phyloP scores from a whole-genome alignment of 1,284 basidiomycete species.

The Ceratobasidium theobromae region DNA sequence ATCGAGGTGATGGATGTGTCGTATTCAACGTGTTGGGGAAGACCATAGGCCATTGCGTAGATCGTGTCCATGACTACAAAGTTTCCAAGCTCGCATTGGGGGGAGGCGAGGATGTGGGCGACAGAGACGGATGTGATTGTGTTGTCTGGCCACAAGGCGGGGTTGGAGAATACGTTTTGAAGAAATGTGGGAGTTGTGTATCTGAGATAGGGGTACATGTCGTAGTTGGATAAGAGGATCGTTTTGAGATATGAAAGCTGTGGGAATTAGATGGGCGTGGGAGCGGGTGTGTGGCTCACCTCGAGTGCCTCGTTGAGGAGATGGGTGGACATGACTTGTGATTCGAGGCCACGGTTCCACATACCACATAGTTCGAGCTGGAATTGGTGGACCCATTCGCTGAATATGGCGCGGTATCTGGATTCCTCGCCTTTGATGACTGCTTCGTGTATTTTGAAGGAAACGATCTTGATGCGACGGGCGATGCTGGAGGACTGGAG shows the following conservation, averaged over 20 bases:
- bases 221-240: neutral
- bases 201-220: neutral
- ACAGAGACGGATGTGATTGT: neutral
- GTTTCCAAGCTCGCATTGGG: neutral
- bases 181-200: neutral
- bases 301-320: neutral
- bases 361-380: neutral
- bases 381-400: neutral
- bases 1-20: neutral
- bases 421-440: neutral
- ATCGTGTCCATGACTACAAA: neutral
- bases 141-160: conserved; percentile 1
- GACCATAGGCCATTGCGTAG: neutral
- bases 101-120: neutral
- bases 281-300: neutral
- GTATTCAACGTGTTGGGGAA: conserved; percentile 1
- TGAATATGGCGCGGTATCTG: neutral
- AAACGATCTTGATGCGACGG: neutral
- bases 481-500: neutral
- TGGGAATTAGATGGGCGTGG: neutral
- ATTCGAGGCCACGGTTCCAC: neutral
- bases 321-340: neutral
- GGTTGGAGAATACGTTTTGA: conserved; percentile 1
- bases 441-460: neutral
- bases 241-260: neutral